These are phyloP conservation scores for Plasmodium inui DNA, from an alignment of 169 alveolate species.

Conservation along the genomic window DNA sequence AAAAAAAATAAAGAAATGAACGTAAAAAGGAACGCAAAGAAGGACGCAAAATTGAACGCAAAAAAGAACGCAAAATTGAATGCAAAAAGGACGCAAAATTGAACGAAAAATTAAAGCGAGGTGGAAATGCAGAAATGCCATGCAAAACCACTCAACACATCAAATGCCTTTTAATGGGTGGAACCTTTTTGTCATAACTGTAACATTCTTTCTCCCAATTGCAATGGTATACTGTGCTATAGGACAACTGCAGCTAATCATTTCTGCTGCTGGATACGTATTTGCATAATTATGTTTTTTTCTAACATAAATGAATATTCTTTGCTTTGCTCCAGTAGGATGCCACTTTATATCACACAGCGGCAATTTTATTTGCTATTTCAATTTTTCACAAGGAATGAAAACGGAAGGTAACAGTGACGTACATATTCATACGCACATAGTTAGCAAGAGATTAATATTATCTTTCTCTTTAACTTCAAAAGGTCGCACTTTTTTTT, in stretches of 20 bases:
- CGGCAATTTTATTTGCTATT: neutral
- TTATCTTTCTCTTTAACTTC: neutral
- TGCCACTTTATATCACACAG: neutral
- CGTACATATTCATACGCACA: neutral
- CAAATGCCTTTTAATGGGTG: neutral
- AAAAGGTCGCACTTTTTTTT: neutral
- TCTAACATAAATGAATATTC: neutral
- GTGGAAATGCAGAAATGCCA: neutral
- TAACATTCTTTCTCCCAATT: neutral
- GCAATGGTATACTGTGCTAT: neutral
- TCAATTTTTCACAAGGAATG: neutral
- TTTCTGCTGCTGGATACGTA: neutral
- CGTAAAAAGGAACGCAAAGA: neutral
- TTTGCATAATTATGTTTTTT: neutral
- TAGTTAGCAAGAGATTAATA: neutral
- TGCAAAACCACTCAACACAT: neutral
- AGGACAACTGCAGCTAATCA: neutral
- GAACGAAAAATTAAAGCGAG: neutral
- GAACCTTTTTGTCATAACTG: neutral
- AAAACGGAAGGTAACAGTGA: neutral
- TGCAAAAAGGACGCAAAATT: neutral
- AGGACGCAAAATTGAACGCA: neutral
- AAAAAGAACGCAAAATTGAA: neutral
- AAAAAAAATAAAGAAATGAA: neutral
- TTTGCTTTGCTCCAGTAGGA: neutral